Base-by-base conservation (phyloP, 805 yeast species). In the Cyberlindnera americana region DNA sequence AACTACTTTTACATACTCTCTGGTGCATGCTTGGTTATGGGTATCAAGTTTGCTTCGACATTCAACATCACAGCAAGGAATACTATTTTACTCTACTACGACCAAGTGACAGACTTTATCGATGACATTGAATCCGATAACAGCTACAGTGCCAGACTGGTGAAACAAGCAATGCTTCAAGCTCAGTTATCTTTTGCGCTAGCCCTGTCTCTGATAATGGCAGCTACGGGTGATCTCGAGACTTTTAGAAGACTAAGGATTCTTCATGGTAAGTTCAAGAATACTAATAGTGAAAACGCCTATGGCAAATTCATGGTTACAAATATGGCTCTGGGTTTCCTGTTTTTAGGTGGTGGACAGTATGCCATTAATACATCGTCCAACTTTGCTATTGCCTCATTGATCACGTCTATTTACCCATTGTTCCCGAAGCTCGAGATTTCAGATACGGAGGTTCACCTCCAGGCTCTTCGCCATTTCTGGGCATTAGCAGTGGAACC, bases 291-390 rank as follows among this genome's bases (percentile, higher is more conserved):
- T 12, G 61, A 60, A 29, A 56, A 50, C n/a, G 61, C 61, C 4
- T 88, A 75, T 58, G 93, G 95, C 0, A 76, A 78, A 43, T 85
- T 76, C 53, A 77, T 84, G 78, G 85, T 90, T 0, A 69, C 81
- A 2, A 87, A 85, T 52, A 73, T 86, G 67, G 85, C 95, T 0
- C 61, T 93, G 27, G 99, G 99, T 2, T 78, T 91, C 51, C 65
- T 91, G 38, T 90, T 91, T 56, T 60, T 93, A 26, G 96, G 96
- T 0, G 93, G 96, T 2, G 96, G 98, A 0, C 96, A 88, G 57
- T 88, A 78, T 59, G 89, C 95, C 0, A 74, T 93, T 42, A 70
- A 77, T 27, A 72, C 70, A 14, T 51, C 62, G 7, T 75, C 83
- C 3, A 72, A 77, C 40, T 66, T 83, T 52, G 77, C 87, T 2